Evolutionary conservation across 23 red algal genomes (phyloP).

Genomic region (Agarophyton chilense): DNA sequence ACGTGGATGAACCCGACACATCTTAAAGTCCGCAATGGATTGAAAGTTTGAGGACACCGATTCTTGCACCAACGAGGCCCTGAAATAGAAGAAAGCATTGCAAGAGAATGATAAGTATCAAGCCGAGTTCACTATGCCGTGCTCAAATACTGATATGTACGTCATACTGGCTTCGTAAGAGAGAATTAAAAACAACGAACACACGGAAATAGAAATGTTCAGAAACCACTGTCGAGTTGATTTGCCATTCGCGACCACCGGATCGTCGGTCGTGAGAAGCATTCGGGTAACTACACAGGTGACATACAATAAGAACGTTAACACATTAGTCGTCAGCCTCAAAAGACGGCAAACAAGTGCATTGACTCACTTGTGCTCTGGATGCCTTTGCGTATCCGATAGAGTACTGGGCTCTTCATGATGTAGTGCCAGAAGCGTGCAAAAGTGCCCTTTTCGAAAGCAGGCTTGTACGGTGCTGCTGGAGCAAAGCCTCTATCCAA

Average conservation of each 20-base stretch:
- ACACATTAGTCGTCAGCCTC: not conserved
- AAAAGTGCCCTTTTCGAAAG: not conserved
- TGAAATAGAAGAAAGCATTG: not conserved
- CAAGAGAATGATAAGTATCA: not conserved
- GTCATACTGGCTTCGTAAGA: constrained; percentile 47
- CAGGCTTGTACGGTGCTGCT: not conserved
- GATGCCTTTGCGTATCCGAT: not conserved
- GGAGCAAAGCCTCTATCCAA: constrained; percentile 10
- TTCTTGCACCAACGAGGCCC: constrained; percentile 40
- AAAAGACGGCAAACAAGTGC: not conserved
- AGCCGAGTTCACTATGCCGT: not conserved
- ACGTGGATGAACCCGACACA: not conserved
- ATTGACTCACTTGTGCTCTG: not conserved
- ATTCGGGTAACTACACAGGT: not conserved
- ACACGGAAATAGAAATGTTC: constrained; percentile 24
- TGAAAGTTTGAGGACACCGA: not conserved
- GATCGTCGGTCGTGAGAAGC: not conserved
- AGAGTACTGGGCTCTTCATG: not conserved
- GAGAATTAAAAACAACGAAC: constrained; percentile 35
- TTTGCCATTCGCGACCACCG: not conserved
- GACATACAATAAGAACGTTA: not conserved
- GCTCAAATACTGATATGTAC: too few species aligned
- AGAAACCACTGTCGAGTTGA: constrained; percentile 43
- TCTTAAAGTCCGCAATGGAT: not conserved
- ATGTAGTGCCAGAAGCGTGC: not conserved